These are phyloP conservation scores for Sphagnum magellanicum DNA, from an alignment of 228 moss, liverwort and hornwort species.

Conservation along the genomic window DNA sequence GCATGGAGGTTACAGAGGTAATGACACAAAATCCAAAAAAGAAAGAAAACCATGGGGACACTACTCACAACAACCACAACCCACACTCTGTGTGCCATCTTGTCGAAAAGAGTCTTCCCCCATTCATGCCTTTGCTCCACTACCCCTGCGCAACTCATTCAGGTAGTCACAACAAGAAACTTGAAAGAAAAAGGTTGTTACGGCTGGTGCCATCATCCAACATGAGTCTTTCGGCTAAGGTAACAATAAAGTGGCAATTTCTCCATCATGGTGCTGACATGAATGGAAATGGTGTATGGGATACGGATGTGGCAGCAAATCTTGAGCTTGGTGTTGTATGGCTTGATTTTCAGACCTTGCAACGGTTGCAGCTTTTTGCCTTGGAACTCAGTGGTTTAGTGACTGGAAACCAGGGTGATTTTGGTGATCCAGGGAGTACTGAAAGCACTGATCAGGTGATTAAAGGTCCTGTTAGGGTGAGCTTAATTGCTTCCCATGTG, in stretches of 20 bases:
- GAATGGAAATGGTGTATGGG: constrained; percentile 13
- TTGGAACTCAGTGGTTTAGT: constrained; percentile 17
- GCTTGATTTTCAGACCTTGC: constrained; percentile 67
- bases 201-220: constrained; percentile 22
- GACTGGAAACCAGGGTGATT: not conserved
- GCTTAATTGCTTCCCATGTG: constrained; percentile 48
- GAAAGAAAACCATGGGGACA: no score
- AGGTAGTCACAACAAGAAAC: no score
- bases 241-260: constrained; percentile 35
- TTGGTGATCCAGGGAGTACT: not conserved
- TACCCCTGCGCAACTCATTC: no score
- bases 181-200: no score
- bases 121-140: no score
- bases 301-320: constrained; percentile 48
- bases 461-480: constrained; percentile 35
- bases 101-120: no score
- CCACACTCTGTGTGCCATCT: no score
- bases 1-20: constrained; percentile 66
- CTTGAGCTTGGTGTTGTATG: constrained; percentile 63
- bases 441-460: not conserved
- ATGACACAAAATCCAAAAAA: constrained; percentile 3
- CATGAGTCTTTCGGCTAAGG: constrained; percentile 39
- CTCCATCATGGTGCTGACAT: constrained; percentile 3
- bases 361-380: constrained; percentile 46
- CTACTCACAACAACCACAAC: no score